A percentile compares a stretch with the other conserved stretches of the same genome.
phyloP scores from a whole-genome alignment of 2,329 filamentous ascomycete species.

The Xylariaceae sp. region DNA sequence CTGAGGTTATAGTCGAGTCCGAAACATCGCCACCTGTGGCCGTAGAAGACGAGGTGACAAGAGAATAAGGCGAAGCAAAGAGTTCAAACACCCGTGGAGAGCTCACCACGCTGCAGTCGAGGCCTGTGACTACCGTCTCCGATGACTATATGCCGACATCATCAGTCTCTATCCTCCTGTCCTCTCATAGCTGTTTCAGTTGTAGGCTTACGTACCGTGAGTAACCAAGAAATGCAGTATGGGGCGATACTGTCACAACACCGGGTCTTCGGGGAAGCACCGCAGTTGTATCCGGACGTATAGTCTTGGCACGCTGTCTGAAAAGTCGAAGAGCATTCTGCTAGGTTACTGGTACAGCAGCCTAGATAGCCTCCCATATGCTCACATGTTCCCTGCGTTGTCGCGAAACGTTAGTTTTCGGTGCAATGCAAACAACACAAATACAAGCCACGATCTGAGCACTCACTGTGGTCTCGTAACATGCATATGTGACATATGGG shows the following conservation, averaged over 20 bases:
- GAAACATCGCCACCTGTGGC: neutral
- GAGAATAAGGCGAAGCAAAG: no score
- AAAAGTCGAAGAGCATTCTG: slow-evolving; percentile 15
- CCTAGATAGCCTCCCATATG: neutral
- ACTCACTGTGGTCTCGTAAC: neutral
- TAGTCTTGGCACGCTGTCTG: slow-evolving; percentile 18
- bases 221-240: neutral
- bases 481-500: slow-evolving; percentile 4
- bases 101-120: no score
- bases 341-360: slow-evolving; percentile 15
- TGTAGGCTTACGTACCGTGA: neutral
- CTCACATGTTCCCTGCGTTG: neutral
- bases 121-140: no score
- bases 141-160: no score
- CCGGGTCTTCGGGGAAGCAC: neutral
- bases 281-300: slow-evolving; percentile 4
- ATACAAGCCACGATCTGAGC: neutral
- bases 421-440: neutral
- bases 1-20: neutral
- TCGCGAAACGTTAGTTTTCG: neutral
- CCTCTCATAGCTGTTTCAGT: no score
- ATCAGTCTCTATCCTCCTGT: no score
- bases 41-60: no score
- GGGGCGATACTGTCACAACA: neutral
- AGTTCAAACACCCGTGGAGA: no score